Conservation (phyloP, 495 filamentous ascomycete species). For the Penicillium dipodomyicola region DNA sequence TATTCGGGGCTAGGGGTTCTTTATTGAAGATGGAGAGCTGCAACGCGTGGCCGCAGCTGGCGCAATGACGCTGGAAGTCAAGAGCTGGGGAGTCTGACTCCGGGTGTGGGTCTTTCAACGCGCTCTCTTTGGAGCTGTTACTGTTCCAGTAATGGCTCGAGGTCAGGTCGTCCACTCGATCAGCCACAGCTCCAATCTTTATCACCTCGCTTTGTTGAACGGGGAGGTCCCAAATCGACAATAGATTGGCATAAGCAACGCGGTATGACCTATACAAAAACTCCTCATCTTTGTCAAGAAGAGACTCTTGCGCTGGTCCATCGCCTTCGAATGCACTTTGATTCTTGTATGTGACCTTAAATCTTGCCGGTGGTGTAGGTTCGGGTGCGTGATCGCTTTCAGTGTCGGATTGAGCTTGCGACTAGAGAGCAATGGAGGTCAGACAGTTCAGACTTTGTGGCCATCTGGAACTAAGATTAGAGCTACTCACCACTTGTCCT, state of each 20-base stretch:
- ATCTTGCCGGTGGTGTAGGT: slow-evolving; percentile 30
- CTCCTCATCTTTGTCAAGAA: slow-evolving; percentile 64
- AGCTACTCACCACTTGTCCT: slow-evolving; percentile 63
- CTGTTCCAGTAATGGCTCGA: slow-evolving; percentile 26
- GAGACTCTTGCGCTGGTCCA: slow-evolving; percentile 61
- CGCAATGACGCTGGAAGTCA: slow-evolving; percentile 47
- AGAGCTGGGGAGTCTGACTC: slow-evolving; percentile 27
- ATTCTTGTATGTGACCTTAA: slow-evolving; percentile 70
- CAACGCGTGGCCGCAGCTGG: slow-evolving; percentile 41
- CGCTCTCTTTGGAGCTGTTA: slow-evolving; percentile 22
- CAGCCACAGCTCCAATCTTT: slow-evolving; percentile 56
- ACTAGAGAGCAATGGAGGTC: slow-evolving; percentile 16
- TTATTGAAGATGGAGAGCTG: slow-evolving; percentile 42
- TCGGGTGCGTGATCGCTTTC: slow-evolving; percentile 40
- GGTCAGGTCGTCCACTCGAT: slow-evolving; percentile 17
- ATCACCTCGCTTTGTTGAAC: slow-evolving; percentile 74
- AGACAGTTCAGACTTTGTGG: not conserved
- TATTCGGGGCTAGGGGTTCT: slow-evolving; percentile 17
- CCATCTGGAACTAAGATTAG: slow-evolving; percentile 26
- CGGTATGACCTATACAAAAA: slow-evolving; percentile 68
- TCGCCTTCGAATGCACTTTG: slow-evolving; percentile 76
- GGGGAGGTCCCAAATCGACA: slow-evolving; percentile 78
- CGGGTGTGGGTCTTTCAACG: slow-evolving; percentile 21
- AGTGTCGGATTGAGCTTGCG: slow-evolving; percentile 45
- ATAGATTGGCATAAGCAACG: slow-evolving; percentile 73